Evolutionary conservation across 1,284 basidiomycete species (phyloP), one percentile per base, ranked within the genome.

Genomic region (Caloboletus firmus): DNA sequence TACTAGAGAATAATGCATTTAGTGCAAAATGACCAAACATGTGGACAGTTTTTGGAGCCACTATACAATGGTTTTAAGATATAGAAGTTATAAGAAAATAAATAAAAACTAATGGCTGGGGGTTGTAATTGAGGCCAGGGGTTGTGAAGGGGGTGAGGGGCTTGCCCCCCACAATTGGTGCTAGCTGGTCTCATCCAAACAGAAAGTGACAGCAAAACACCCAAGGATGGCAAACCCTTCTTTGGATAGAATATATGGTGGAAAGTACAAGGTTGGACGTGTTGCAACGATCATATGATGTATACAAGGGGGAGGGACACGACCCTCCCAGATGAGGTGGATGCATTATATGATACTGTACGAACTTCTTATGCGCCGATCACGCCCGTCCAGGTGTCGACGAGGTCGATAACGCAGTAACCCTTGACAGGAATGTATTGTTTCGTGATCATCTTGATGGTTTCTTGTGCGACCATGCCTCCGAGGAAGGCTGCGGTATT

Each of bases 401-500:
- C 83, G 56, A 98, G 80, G 74, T 99, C 95, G 50, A 96, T 79
- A 26, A 94, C 78, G 60, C 90, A 93, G 57, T 88, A 89, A 20
- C 94, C 93, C 63, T 91, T 85, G 54, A 97, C 81, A 3, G 96
- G 96, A 20, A 94, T 80, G 71, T 99, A 99, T 74, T 99, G 97
- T 67, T 87, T 87, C 57, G 96, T 98, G 63, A 98, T 89, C 72
- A 98, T 81, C 80, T 99, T 99, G 81, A 99, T 98, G 8, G 87
- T 86, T 72, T 99, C 97, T 65, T 99, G 97, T n/a, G 94, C 94
- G 26, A 95, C 90, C 18, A 99, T 72, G 0, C 96, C 97, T 15
- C 97, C 97, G 3, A 98, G 74, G 66, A 99, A 85, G 0, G 95
- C 95, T 0, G 97, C 92, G 0, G 89, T 95, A 59, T 94, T 95